Evolutionary conservation across 2,329 filamentous ascomycete species (phyloP).

Genomic region (Monilinia polystroma): DNA sequence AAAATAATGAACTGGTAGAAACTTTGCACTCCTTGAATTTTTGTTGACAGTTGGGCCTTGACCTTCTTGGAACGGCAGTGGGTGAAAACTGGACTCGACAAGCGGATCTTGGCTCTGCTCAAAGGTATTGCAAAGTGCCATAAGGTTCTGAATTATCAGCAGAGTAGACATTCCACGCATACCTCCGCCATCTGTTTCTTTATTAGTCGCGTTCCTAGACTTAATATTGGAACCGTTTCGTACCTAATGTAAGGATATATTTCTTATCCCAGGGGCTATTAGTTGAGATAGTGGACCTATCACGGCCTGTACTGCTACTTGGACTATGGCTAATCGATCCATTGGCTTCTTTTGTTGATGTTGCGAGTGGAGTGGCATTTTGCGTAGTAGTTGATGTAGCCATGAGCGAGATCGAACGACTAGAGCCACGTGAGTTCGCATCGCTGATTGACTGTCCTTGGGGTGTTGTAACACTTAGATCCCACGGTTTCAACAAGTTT

Average conservation of each 20-base stretch:
- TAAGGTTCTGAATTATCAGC: background rate
- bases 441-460: background rate
- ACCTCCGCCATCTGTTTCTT: background rate
- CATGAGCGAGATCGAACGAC: background rate
- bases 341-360: background rate
- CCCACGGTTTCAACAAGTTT: background rate
- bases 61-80: background rate
- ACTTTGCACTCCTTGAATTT: background rate
- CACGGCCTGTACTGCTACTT: background rate
- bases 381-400: background rate
- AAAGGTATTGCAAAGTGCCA: slow-evolving; percentile 1
- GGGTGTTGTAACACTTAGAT: background rate
- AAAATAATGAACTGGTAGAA: slow-evolving; percentile 8
- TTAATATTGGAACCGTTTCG: background rate
- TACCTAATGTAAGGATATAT: background rate
- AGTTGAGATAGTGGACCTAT: background rate
- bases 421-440: background rate
- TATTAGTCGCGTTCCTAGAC: background rate
- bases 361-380: background rate
- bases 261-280: background rate
- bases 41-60: background rate
- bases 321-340: background rate
- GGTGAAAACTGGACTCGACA: background rate
- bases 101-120: background rate
- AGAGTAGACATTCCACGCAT: slow-evolving; percentile 6